Conservation (phyloP, 148 eudicot genomes). For the Diospyros kaki region DNA sequence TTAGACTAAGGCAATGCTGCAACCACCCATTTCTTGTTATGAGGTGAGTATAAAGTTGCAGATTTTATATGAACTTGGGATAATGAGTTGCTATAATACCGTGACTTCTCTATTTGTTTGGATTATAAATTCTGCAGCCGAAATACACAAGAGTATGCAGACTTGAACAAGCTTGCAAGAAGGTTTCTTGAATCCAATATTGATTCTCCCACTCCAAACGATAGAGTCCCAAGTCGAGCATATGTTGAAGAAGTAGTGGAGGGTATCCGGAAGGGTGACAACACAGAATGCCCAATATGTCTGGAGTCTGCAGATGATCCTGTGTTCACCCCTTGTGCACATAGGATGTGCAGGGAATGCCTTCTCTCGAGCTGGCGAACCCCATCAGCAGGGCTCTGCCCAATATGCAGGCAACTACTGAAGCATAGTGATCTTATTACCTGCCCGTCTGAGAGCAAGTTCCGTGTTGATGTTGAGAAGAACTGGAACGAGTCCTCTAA, state of each 20-base stretch:
- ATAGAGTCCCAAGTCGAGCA: constrained; percentile 40
- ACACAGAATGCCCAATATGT: constrained; percentile 63
- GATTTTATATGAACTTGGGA: background rate
- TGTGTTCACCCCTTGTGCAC: constrained; percentile 64
- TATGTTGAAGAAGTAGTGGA: constrained; percentile 65
- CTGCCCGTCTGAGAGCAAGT: constrained; percentile 49
- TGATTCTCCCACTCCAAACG: constrained; percentile 23
- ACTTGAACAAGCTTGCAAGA: constrained; percentile 53
- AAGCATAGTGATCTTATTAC: constrained; percentile 57
- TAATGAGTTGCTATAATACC: background rate
- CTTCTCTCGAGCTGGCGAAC: constrained; percentile 55
- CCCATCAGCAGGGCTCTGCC: constrained; percentile 43
- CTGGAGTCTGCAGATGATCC: constrained; percentile 67
- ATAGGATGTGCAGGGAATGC: constrained; percentile 69
- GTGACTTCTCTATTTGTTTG: background rate
- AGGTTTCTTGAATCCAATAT: constrained; percentile 40
- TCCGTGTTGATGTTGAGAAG: constrained; percentile 50
- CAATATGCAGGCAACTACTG: constrained; percentile 54
- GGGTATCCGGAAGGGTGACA: constrained; percentile 39
- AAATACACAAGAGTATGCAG: constrained; percentile 45
- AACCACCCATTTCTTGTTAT: constrained; percentile 73
- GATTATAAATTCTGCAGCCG: constrained; percentile 31
- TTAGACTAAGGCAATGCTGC: constrained; percentile 69
- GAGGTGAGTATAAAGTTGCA: constrained; percentile 33
- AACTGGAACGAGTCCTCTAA: constrained; percentile 66